Evolutionary conservation across 768 basidiomycete genomes (phyloP).

Genomic region (Mycena metata): DNA sequence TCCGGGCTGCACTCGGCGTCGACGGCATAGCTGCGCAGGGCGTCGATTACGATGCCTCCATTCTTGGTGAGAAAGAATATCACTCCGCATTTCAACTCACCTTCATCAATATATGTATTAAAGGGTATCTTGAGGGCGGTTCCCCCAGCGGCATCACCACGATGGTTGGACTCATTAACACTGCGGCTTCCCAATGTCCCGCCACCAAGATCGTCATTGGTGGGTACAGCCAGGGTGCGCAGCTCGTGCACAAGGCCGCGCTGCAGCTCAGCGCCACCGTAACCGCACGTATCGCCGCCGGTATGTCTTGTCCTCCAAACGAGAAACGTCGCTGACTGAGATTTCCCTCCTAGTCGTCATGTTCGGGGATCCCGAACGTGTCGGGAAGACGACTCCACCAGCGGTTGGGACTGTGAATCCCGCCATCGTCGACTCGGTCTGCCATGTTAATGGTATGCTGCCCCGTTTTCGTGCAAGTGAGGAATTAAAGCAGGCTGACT

Average conservation of each 20-base stretch:
- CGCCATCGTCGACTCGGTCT: slow-evolving; percentile 7
- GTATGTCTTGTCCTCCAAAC: not conserved
- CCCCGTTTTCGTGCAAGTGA: too few species aligned
- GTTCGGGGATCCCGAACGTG: slow-evolving; percentile 18
- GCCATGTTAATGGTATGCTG: slow-evolving; percentile 13
- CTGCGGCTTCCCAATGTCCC: slow-evolving; percentile 16
- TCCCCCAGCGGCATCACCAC: not conserved
- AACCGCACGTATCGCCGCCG: slow-evolving; percentile 11
- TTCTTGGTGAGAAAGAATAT: slow-evolving; percentile 2
- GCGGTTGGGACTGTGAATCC: slow-evolving; percentile 8
- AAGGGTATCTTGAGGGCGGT: slow-evolving; percentile 18
- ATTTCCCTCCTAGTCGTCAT: not conserved
- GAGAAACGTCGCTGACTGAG: not conserved
- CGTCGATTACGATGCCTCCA: slow-evolving; percentile 4
- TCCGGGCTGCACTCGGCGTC: slow-evolving; percentile 11
- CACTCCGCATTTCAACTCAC: not conserved
- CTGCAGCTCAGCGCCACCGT: slow-evolving; percentile 1
- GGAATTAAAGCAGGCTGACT: not conserved
- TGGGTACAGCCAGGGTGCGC: slow-evolving; percentile 25
- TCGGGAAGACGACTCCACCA: not conserved
- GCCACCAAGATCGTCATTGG: slow-evolving; percentile 17
- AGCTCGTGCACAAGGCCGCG: slow-evolving; percentile 20
- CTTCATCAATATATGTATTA: not conserved
- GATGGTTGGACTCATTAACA: slow-evolving; percentile 13
- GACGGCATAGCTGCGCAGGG: slow-evolving; percentile 11